Conservation (phyloP, 1,284 basidiomycete species). For the Apiotrichum gamsii region DNA sequence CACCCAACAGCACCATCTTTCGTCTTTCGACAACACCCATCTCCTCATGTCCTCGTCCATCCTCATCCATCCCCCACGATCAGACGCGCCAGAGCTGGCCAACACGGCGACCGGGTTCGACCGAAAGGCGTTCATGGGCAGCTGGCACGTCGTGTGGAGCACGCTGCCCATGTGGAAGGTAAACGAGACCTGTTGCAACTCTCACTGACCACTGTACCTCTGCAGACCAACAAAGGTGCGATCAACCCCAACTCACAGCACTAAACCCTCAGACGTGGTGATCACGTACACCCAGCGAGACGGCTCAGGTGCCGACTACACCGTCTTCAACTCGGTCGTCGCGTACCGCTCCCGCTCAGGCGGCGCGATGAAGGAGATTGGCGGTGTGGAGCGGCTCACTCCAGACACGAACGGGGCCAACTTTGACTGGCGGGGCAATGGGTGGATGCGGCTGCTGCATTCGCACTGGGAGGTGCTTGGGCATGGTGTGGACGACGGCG, state of each 20-base stretch:
- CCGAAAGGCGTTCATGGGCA: conserved; percentile 48
- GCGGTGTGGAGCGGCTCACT: conserved; percentile 21
- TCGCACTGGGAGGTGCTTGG: conserved; percentile 54
- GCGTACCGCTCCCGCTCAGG: conserved; percentile 30
- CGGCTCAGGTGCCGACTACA: conserved; percentile 14
- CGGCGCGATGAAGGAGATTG: conserved; percentile 27
- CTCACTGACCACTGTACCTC: neutral
- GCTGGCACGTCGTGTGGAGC: conserved; percentile 51
- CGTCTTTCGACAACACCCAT: no score
- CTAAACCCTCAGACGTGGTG: conserved; percentile 49
- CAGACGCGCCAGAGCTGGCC: no score
- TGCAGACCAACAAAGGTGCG: neutral
- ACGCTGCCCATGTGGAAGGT: conserved; percentile 54
- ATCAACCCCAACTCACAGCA: no score
- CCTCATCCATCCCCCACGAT: no score
- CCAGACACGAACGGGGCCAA: conserved; percentile 37
- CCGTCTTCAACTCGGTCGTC: conserved; percentile 48
- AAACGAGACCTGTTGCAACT: conserved; percentile 5
- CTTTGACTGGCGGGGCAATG: conserved; percentile 52
- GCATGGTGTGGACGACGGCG: conserved; percentile 46
- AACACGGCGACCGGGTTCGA: conserved; percentile 28
- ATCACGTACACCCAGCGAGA: conserved; percentile 46
- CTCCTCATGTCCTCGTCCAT: no score
- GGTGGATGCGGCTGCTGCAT: conserved; percentile 48
- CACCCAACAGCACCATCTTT: no score